Conservation (phyloP, 2,329 filamentous ascomycete genomes). For the Ascosphaera apis region DNA sequence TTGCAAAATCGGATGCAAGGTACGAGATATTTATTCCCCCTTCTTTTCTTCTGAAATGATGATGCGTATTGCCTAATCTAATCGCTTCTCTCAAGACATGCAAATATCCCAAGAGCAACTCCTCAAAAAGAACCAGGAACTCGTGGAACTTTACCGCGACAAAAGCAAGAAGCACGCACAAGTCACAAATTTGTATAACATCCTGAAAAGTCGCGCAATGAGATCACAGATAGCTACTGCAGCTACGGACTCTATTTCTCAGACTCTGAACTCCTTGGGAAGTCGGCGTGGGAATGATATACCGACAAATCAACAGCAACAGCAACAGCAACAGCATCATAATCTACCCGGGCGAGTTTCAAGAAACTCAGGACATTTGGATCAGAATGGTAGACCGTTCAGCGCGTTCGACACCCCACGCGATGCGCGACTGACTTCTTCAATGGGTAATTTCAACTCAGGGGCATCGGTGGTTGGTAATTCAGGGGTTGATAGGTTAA, state of each 20-base stretch:
- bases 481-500: constrained; percentile 15
- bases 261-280: constrained; percentile 20
- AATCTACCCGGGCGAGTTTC: no score
- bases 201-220: constrained; percentile 32
- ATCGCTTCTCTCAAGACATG: constrained; percentile 22
- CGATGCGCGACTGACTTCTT: no score
- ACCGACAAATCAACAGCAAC: no score
- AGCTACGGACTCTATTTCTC: constrained; percentile 28
- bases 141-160: constrained; percentile 41
- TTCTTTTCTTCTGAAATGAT: background rate
- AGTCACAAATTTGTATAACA: constrained; percentile 37
- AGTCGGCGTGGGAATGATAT: no score
- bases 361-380: constrained; percentile 6
- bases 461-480: constrained; percentile 9
- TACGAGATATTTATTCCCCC: constrained; percentile 10
- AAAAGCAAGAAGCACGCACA: constrained; percentile 48
- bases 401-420: constrained; percentile 7
- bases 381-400: constrained; percentile 4
- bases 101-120: constrained; percentile 39
- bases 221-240: constrained; percentile 30
- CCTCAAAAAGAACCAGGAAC: constrained; percentile 47
- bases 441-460: constrained; percentile 7
- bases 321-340: no score
- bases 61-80: background rate
- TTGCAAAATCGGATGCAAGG: constrained; percentile 43